A percentile compares a stretch with the other conserved stretches of the same genome.
Evolutionary conservation across 2,329 filamentous ascomycete species (phyloP).

Genomic region (Verticillium albo-atrum): DNA sequence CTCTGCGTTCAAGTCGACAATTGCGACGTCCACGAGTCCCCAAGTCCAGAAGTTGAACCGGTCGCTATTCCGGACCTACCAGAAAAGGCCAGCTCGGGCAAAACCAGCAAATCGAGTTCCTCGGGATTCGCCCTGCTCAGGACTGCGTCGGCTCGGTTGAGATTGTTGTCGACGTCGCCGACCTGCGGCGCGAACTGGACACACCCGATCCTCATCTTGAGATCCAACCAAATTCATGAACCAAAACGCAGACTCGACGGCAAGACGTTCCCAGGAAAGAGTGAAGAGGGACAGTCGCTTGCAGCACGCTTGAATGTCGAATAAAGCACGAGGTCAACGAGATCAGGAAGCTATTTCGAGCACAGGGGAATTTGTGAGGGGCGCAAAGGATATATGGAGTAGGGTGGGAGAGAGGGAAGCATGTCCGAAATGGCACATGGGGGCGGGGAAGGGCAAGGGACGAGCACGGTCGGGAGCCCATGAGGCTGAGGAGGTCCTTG

Average conservation of each 20-base stretch:
- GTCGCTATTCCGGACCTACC: slow-evolving; percentile 38
- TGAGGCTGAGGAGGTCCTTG: background rate
- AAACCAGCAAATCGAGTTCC: slow-evolving; percentile 64
- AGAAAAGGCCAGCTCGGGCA: slow-evolving; percentile 73
- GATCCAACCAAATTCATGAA: slow-evolving; percentile 15
- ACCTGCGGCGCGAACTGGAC: slow-evolving; percentile 70
- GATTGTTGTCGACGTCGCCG: slow-evolving; percentile 66
- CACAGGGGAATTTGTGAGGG: background rate
- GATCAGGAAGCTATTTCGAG: background rate
- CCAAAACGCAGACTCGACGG: background rate
- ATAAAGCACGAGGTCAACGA: background rate
- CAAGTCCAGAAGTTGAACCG: background rate
- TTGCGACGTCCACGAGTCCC: background rate
- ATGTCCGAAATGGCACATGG: background rate
- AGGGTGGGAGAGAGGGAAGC: background rate
- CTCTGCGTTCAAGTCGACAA: background rate
- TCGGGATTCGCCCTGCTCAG: slow-evolving; percentile 46
- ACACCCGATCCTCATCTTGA: slow-evolving; percentile 62
- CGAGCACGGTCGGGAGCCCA: background rate
- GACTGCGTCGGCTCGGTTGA: slow-evolving; percentile 62
- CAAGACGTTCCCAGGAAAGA: background rate
- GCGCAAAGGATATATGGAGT: background rate
- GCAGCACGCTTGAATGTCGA: background rate
- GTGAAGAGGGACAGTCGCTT: background rate
- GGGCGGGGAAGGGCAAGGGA: background rate